Evolutionary conservation across 2,329 filamentous ascomycete species (phyloP).

Genomic region (Tolypocladium pustulatum): DNA sequence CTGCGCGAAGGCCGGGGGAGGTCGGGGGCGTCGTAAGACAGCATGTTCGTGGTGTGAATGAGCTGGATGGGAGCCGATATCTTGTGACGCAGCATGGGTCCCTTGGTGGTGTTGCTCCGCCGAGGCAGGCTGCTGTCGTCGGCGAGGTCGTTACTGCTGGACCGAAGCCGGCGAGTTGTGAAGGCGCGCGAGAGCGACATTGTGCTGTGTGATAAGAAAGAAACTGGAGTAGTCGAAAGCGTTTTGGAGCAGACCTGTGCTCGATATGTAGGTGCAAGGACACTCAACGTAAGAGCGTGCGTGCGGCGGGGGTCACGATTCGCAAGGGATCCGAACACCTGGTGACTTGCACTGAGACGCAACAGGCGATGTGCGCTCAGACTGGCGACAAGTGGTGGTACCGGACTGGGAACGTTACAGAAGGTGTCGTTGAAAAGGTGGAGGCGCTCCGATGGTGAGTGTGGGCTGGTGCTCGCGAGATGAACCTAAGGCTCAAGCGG

Average conservation of each 20-base stretch:
- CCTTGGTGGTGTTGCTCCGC: slow-evolving; percentile 42
- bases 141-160: slow-evolving; percentile 32
- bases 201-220: slow-evolving; percentile 5
- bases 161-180: slow-evolving; percentile 55
- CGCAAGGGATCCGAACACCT: background rate
- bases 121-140: slow-evolving; percentile 29
- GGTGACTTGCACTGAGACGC: background rate
- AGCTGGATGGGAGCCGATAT: slow-evolving; percentile 85
- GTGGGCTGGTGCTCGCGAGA: background rate
- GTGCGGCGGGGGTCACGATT: background rate
- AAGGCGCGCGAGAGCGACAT: slow-evolving; percentile 61
- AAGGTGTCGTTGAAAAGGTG: background rate
- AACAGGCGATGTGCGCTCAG: background rate
- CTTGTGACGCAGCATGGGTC: slow-evolving; percentile 45
- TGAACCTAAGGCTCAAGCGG: slow-evolving; percentile 5
- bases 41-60: slow-evolving; percentile 90
- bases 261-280: background rate
- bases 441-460: background rate
- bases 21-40: slow-evolving; percentile 89
- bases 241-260: background rate
- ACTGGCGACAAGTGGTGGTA: background rate
- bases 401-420: slow-evolving; percentile 6
- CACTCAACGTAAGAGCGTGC: background rate
- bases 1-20: slow-evolving; percentile 46
- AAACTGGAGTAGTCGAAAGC: background rate